Evolutionary conservation across 73 alveolate genomes (phyloP).

Genomic region (Paramecium pentaurelia): DNA sequence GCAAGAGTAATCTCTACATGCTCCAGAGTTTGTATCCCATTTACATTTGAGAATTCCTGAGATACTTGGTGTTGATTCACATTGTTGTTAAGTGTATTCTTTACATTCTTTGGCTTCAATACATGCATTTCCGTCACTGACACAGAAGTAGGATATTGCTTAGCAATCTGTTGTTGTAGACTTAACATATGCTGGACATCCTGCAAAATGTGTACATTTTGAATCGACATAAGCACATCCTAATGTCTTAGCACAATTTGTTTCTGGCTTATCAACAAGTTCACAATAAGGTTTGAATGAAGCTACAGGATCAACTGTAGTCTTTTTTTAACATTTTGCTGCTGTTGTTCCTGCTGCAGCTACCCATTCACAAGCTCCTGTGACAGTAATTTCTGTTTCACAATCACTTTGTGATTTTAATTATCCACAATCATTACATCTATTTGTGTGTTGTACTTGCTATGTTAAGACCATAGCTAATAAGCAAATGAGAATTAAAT

Average conservation of each 20-base stretch:
- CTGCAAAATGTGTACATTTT: slow-evolving; percentile 10
- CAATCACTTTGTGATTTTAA: neutral
- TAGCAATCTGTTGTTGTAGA: neutral
- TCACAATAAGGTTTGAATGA: neutral
- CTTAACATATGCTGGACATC: neutral
- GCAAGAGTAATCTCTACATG: slow-evolving; percentile 5
- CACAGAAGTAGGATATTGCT: neutral
- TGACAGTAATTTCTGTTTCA: neutral
- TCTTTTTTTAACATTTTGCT: neutral
- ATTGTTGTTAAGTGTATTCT: neutral
- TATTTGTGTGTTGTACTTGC: neutral
- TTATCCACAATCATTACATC: neutral
- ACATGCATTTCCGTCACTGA: neutral
- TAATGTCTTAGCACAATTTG: neutral
- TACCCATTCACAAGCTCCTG: neutral
- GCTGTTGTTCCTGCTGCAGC: neutral
- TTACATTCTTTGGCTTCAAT: neutral
- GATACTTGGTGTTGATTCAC: neutral
- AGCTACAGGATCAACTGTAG: neutral
- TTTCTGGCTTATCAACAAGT: neutral
- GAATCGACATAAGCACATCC: neutral
- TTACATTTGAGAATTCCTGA: slow-evolving; percentile 30
- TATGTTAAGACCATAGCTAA: neutral
- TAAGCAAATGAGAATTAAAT: neutral
- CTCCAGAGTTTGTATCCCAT: neutral